These are phyloP conservation scores for Daldinia childiae DNA, from an alignment of 495 filamentous ascomycete genomes.

Conservation along the genomic window DNA sequence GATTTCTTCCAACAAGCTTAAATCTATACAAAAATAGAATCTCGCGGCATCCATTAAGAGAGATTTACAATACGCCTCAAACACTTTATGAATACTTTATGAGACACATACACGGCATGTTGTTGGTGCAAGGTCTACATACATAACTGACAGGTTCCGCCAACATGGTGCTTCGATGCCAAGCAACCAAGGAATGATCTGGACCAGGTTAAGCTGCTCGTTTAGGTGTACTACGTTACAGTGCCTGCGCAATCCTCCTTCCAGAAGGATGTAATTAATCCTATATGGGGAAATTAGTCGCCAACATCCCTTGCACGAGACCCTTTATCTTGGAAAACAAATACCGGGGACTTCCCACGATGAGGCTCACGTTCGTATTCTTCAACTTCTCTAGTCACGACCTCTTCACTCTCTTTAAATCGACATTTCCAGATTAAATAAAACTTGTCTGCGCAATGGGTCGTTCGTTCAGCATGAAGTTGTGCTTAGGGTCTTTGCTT, in stretches of 20 bases:
- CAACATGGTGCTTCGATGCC: conserved; percentile 14
- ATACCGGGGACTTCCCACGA: conserved; percentile 12
- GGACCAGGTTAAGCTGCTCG: conserved; percentile 12
- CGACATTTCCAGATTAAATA: background rate
- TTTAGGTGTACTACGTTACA: conserved; percentile 31
- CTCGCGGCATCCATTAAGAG: background rate
- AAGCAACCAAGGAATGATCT: conserved; percentile 22
- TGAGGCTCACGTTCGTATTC: conserved; percentile 10
- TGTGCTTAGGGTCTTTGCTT: conserved; percentile 13
- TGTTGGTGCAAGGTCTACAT: background rate
- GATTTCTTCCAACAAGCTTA: too few species aligned
- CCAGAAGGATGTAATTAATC: conserved; percentile 30
- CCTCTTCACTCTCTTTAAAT: background rate
- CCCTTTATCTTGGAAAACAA: conserved; percentile 12
- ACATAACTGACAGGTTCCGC: background rate
- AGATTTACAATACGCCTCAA: background rate
- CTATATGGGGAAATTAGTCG: conserved; percentile 35
- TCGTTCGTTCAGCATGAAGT: conserved; percentile 22
- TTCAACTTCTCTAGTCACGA: background rate
- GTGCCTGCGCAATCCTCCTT: conserved; percentile 4
- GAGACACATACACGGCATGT: background rate
- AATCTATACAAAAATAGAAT: background rate
- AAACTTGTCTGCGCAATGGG: conserved; percentile 1
- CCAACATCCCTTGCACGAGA: conserved; percentile 7
- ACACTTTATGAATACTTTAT: too few species aligned